These are phyloP conservation scores for Scheffersomyces quercinus DNA, from an alignment of 1,139 yeast genomes.

Conservation along the genomic window DNA sequence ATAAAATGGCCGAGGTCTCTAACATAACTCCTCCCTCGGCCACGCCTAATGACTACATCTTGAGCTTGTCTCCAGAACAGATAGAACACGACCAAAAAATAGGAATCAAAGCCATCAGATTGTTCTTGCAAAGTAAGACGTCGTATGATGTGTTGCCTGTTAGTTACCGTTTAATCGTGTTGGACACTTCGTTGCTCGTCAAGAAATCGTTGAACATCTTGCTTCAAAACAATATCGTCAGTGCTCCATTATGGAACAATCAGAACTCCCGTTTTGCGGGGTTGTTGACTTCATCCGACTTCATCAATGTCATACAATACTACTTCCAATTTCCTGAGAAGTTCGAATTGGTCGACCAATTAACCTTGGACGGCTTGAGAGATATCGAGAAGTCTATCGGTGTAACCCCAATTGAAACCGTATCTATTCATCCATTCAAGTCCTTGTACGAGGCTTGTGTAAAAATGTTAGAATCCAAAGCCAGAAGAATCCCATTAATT, in stretches of 20 bases:
- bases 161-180: constrained; percentile 86
- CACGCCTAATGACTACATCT: constrained; percentile 47
- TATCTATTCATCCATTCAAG: constrained; percentile 88
- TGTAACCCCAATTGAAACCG: constrained; percentile 84
- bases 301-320: constrained; percentile 92
- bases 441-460: constrained; percentile 92
- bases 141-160: constrained; percentile 97
- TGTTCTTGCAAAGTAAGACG: constrained; percentile 84
- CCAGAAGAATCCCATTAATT: constrained; percentile 91
- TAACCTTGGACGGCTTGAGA: constrained; percentile 80
- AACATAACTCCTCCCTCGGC: constrained; percentile 21
- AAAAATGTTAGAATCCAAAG: constrained; percentile 84
- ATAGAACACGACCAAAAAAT: constrained; percentile 60
- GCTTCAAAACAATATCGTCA: constrained; percentile 89
- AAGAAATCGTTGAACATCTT: constrained; percentile 89
- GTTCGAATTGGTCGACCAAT: constrained; percentile 83
- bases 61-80: constrained; percentile 44
- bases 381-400: constrained; percentile 89
- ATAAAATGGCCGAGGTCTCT: constrained; percentile 19
- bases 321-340: constrained; percentile 90
- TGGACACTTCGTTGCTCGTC: constrained; percentile 88
- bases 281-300: constrained; percentile 85
- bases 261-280: constrained; percentile 92
- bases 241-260: constrained; percentile 97
- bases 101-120: constrained; percentile 76